phyloP scores from a whole-genome alignment of 441 rosid genomes.

The Eutrema salsugineum region DNA sequence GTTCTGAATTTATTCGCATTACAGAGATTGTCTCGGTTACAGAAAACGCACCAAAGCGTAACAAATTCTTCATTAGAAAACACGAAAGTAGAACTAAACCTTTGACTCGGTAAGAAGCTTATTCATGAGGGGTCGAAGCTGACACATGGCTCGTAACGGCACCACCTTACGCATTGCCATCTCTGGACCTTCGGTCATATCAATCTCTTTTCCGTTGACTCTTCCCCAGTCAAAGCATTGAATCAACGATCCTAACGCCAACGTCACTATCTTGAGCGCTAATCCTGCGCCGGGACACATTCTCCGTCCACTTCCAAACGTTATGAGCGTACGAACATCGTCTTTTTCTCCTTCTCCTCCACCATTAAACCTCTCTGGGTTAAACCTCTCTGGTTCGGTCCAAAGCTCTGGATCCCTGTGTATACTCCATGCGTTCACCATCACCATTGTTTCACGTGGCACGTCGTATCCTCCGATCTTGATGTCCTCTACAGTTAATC shows the following conservation, averaged over 20 bases:
- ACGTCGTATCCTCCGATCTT: slow-evolving; percentile 6
- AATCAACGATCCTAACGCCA: slow-evolving; percentile 9
- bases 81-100: neutral
- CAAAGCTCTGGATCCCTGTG: slow-evolving; percentile 6
- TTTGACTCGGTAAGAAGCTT: neutral
- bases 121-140: neutral
- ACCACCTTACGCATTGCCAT: slow-evolving; percentile 5
- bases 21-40: neutral
- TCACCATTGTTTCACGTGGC: slow-evolving; percentile 4
- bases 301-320: slow-evolving; percentile 6
- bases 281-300: slow-evolving; percentile 8
- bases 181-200: neutral
- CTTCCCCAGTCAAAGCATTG: slow-evolving; percentile 9
- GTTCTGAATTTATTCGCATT: neutral
- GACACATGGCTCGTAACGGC: slow-evolving; percentile 2
- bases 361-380: slow-evolving; percentile 1
- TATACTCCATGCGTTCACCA: slow-evolving; percentile 4
- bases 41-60: neutral
- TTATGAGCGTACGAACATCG: neutral
- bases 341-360: neutral
- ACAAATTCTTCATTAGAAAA: neutral
- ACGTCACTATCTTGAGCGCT: neutral
- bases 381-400: slow-evolving; percentile 3
- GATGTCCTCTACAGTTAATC: neutral
- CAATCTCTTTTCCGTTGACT: neutral